Conservation (phyloP, 2,329 filamentous ascomycete species). For the Alternaria sp. region DNA sequence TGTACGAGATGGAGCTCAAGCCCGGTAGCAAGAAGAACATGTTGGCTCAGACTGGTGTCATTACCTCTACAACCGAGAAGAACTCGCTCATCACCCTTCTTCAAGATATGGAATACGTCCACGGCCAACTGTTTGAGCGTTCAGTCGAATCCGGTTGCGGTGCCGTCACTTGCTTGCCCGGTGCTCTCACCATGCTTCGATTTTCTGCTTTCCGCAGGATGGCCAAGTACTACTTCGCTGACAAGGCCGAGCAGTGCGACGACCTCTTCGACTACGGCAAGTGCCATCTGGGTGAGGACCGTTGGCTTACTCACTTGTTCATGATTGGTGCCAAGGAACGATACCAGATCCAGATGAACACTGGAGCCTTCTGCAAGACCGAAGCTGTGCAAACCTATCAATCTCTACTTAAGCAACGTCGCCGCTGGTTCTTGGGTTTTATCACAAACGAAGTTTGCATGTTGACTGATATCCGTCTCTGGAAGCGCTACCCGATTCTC, state of each 20-base stretch:
- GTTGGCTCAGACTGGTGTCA: conserved; percentile 97
- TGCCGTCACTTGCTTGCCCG: conserved; percentile 91
- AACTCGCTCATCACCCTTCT: conserved; percentile 89
- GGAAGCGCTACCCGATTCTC: conserved; percentile 88
- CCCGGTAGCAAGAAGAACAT: conserved; percentile 91
- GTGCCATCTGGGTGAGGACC: conserved; percentile 91
- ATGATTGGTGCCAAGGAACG: conserved; percentile 95
- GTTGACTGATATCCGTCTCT: conserved; percentile 92
- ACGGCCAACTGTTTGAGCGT: conserved; percentile 94
- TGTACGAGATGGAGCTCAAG: conserved; percentile 98
- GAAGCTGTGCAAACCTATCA: conserved; percentile 90
- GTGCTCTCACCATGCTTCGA: conserved; percentile 92
- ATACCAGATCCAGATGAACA: conserved; percentile 98
- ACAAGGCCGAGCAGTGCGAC: conserved; percentile 93
- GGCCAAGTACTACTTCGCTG: conserved; percentile 98
- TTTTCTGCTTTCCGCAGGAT: conserved; percentile 96
- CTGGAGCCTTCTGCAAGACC: conserved; percentile 97
- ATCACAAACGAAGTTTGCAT: conserved; percentile 99
- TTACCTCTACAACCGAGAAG: conserved; percentile 89
- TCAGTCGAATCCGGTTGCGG: conserved; percentile 95
- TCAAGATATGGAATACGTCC: conserved; percentile 98
- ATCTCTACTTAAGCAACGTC: conserved; percentile 89
- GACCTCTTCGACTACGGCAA: conserved; percentile 98
- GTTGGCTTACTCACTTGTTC: conserved; percentile 97
- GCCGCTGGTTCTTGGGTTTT: conserved; percentile 95